A percentile compares a stretch with the other conserved stretches of the same genome.
These are phyloP conservation scores for Yamadazyma kanchanaburiensis DNA, from an alignment of 1,139 yeast species.

Conservation along the genomic window DNA sequence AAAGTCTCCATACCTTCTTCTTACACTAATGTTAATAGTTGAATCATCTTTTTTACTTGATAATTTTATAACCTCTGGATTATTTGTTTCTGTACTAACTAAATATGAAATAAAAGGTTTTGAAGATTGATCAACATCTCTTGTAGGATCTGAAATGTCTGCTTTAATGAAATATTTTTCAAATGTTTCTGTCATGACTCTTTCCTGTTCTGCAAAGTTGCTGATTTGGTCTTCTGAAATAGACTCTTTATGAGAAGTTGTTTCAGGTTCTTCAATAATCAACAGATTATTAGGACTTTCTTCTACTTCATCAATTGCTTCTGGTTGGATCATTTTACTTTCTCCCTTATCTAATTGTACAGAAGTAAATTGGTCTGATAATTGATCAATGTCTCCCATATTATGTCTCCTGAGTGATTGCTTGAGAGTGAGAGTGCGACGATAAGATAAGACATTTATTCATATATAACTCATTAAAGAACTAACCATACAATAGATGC, in stretches of 20 bases:
- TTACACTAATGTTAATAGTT: conserved; percentile 47
- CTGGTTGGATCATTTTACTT: conserved; percentile 7
- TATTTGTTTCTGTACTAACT: conserved; percentile 59
- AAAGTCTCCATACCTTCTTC: conserved; percentile 83
- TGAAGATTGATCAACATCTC: conserved; percentile 72
- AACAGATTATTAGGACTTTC: conserved; percentile 5
- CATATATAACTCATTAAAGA: conserved; percentile 15
- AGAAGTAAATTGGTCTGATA: conserved; percentile 56
- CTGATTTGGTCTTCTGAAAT: conserved; percentile 5
- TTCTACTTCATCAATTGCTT: conserved; percentile 8
- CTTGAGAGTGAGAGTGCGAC: too few relatives aligned
- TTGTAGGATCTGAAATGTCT: conserved; percentile 67
- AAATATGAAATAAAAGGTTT: conserved; percentile 81
- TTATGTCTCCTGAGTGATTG: too few relatives aligned
- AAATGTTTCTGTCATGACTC: conserved; percentile 10
- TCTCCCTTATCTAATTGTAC: conserved; percentile 55
- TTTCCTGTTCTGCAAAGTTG: conserved; percentile 3
- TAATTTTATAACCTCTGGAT: conserved; percentile 39
- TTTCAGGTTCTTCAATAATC: background rate
- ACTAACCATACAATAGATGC: conserved; percentile 76
- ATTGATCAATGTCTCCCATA: too few relatives aligned
- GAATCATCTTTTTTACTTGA: conserved; percentile 13
- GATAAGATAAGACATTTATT: too few relatives aligned
- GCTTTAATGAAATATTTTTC: conserved; percentile 31
- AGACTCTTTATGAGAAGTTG: background rate